Conservation (phyloP, 2,329 filamentous ascomycete genomes). For the Westerdykella ornata region DNA sequence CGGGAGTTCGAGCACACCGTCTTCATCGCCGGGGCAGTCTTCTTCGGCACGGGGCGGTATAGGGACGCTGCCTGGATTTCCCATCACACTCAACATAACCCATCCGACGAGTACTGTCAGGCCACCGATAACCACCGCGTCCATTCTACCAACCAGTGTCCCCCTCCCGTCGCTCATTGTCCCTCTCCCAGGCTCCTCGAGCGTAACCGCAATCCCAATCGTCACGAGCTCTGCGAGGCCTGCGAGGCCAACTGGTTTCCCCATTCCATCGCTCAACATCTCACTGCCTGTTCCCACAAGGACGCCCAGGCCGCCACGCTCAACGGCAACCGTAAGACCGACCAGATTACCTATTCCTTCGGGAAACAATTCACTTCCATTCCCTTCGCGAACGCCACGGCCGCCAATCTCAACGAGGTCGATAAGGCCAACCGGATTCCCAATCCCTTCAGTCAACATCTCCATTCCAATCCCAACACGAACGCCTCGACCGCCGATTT, state of each 20-base stretch:
- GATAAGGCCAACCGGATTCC: neutral
- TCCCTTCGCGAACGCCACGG: neutral
- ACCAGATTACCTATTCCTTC: neutral
- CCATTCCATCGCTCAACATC: constrained; percentile 1
- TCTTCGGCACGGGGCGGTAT: no score
- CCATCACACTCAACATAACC: neutral
- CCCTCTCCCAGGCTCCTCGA: neutral
- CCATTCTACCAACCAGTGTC: neutral
- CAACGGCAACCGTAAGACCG: neutral
- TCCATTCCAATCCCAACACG: neutral
- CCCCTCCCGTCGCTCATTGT: constrained; percentile 1
- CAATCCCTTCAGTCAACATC: constrained; percentile 1
- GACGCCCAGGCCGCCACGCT: neutral
- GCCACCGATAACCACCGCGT: neutral
- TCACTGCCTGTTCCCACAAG: neutral
- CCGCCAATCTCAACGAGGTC: constrained; percentile 1
- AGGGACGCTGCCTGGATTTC: no score
- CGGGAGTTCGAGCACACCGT: constrained; percentile 1
- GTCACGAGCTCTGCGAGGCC: neutral
- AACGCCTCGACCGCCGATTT: no score
- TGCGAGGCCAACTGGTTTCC: neutral
- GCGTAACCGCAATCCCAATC: no score
- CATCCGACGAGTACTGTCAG: neutral
- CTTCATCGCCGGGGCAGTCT: neutral
- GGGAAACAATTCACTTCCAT: neutral